Base-by-base conservation (phyloP, 768 basidiomycete species). In the Melanogaster broomeanus region DNA sequence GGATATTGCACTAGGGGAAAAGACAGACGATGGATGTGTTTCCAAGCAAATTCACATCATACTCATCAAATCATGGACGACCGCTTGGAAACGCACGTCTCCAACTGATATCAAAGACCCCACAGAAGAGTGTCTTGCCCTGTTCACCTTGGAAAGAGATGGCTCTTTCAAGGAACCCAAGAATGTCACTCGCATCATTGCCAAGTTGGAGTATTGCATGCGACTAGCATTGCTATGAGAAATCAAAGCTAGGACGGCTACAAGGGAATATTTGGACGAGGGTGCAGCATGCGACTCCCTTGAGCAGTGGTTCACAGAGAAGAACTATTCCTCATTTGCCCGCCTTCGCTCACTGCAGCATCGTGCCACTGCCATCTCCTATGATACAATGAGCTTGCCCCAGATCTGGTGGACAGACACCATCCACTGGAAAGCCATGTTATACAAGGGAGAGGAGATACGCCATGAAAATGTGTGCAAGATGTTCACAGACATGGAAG, bases 151-250 rank as follows among this genome's bases (percentile, higher is more conserved):
- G n/a, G n/a, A n/a, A n/a, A n/a, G n/a, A 0, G 39, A 41, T n/a
- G 52, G 63, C 0, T 54, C 58, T 8, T 62, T 66, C 13, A 69
- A 66, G 10, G 33, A 51, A n/a, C 35, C 28, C 7, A 41, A 40
- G 19, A 19, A 31, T 3, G 31, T 42, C 50, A 64, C 51, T 10
- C 10, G 0, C 0, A 52, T 45, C 15, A 62, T 45, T 28, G 56
- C 56, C 16, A 56, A 53, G 19, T 13, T 60, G 0, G 18, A 43
- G 3, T 56, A 56, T 6, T 59, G 58, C 33, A 59, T 59, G 42
- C 19, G 40, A 0, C 22, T 59, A 4, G 44, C 51, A 0, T 56
- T 54, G 12, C 16, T 60, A 0, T 21, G 5, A 8, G 58, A 60
- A 31, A 49, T 60, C 5, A 15, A 12, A 12, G 6, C n/a, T 9